phyloP scores from a whole-genome alignment of 2,329 filamentous ascomycete species.

The Ophiostoma quercus region DNA sequence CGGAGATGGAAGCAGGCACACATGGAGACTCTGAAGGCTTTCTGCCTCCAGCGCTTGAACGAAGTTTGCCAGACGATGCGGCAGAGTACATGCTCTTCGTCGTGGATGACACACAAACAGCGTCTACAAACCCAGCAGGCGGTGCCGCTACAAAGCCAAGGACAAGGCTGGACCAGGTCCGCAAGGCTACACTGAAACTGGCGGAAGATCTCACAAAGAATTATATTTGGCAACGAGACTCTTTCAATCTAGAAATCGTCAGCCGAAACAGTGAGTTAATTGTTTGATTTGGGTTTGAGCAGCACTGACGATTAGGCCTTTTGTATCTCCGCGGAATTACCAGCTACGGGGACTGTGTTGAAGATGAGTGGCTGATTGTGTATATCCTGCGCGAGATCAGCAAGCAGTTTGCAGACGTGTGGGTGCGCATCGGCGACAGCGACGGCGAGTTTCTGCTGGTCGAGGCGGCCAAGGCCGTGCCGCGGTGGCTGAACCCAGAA shows the following conservation, averaged over 20 bases:
- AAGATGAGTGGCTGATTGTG: constrained; percentile 96
- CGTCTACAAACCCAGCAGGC: constrained; percentile 34
- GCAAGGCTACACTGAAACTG: constrained; percentile 63
- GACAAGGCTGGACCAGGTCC: constrained; percentile 62
- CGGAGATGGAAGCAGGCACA: neutral
- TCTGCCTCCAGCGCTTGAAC: neutral
- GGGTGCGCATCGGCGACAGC: constrained; percentile 77
- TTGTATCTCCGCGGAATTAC: constrained; percentile 69
- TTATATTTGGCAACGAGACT: constrained; percentile 93
- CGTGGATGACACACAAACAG: constrained; percentile 47
- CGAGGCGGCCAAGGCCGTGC: constrained; percentile 82
- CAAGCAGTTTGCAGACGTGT: constrained; percentile 64
- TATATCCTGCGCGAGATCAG: constrained; percentile 81
- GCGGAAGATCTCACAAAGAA: constrained; percentile 61
- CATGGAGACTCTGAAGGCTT: neutral
- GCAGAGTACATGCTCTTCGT: constrained; percentile 80
- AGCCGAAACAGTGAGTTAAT: constrained; percentile 49
- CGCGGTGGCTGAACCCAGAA: constrained; percentile 87
- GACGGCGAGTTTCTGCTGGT: constrained; percentile 95
- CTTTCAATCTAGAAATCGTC: constrained; percentile 64
- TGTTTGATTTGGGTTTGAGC: too few relatives aligned
- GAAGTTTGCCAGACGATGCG: constrained; percentile 66
- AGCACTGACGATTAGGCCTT: constrained; percentile 37
- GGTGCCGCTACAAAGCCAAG: constrained; percentile 47
- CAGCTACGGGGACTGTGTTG: constrained; percentile 88